Evolutionary conservation across 1,139 yeast species (phyloP).

Genomic region (Geotrichum europaeum): DNA sequence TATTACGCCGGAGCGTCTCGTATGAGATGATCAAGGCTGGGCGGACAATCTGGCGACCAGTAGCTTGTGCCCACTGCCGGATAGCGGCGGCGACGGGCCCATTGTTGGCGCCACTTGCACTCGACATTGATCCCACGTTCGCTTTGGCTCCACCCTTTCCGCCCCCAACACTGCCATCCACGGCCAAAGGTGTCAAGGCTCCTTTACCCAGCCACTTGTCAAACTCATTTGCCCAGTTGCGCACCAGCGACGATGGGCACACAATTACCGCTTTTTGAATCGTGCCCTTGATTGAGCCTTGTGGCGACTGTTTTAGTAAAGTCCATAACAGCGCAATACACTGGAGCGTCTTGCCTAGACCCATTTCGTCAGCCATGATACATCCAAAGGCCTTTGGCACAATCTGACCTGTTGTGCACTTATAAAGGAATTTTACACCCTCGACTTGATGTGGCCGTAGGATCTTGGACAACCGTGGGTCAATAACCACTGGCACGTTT

Average conservation of each 20-base stretch:
- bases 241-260: slow-evolving; percentile 90
- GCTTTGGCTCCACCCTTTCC: slow-evolving; percentile 40
- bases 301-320: slow-evolving; percentile 78
- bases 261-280: slow-evolving; percentile 89
- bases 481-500: slow-evolving; percentile 93
- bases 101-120: slow-evolving; percentile 35
- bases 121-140: slow-evolving; percentile 14
- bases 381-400: slow-evolving; percentile 91
- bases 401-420: slow-evolving; percentile 84
- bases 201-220: slow-evolving; percentile 96
- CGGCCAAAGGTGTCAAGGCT: slow-evolving; percentile 77
- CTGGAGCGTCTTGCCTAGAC: slow-evolving; percentile 91
- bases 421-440: slow-evolving; percentile 84
- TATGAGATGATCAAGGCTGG: slow-evolving; percentile 95
- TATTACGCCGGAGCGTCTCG: slow-evolving; percentile 86
- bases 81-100: slow-evolving; percentile 56
- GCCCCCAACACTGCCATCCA: slow-evolving; percentile 86
- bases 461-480: slow-evolving; percentile 77
- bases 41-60: slow-evolving; percentile 81
- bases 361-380: slow-evolving; percentile 99
- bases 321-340: slow-evolving; percentile 96
- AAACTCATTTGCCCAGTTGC: slow-evolving; percentile 97
- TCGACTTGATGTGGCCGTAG: slow-evolving; percentile 95
- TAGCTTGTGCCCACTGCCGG: slow-evolving; percentile 81
- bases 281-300: slow-evolving; percentile 60